phyloP scores from a whole-genome alignment of 164 flowering plant genomes.

The Vitis rupestris region DNA sequence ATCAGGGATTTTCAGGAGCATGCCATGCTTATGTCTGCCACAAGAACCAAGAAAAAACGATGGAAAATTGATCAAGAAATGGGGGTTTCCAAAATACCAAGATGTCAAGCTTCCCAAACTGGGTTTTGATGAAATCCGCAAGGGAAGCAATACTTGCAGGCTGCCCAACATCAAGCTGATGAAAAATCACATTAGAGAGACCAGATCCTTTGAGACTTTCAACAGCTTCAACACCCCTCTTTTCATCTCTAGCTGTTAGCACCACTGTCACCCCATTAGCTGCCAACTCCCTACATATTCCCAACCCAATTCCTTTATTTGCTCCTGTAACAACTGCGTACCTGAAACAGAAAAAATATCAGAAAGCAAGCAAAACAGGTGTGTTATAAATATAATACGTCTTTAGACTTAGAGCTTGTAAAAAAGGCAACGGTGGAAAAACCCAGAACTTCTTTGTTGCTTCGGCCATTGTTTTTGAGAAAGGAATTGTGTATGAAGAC shows the following conservation, averaged over 20 bases:
- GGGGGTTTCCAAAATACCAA: slow-evolving; percentile 15
- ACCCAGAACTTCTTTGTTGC: not conserved
- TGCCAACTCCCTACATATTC: slow-evolving; percentile 50
- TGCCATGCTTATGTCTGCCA: too few species aligned
- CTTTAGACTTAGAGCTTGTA: too few species aligned
- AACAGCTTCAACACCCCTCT: slow-evolving; percentile 40
- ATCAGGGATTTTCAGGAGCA: too few species aligned
- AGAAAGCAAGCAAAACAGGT: too few species aligned
- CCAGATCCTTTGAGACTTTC: slow-evolving; percentile 27
- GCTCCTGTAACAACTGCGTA: slow-evolving; percentile 71
- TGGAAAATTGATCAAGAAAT: too few species aligned
- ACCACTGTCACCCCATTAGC: slow-evolving; percentile 42
- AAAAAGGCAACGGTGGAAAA: not conserved
- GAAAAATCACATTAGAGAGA: slow-evolving; percentile 29
- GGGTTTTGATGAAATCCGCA: slow-evolving; percentile 27
- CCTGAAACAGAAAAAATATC: slow-evolving; percentile 21
- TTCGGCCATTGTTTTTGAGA: not conserved
- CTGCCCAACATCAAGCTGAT: slow-evolving; percentile 46
- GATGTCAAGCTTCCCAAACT: slow-evolving; percentile 45
- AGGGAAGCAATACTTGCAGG: slow-evolving; percentile 36
- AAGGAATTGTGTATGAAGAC: too few species aligned
- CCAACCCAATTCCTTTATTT: slow-evolving; percentile 67
- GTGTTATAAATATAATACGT: too few species aligned
- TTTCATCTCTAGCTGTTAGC: slow-evolving; percentile 46
- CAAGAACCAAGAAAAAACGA: too few species aligned